Evolutionary conservation across 441 rosid species (phyloP).

Genomic region (Codiaeum variegatum): DNA sequence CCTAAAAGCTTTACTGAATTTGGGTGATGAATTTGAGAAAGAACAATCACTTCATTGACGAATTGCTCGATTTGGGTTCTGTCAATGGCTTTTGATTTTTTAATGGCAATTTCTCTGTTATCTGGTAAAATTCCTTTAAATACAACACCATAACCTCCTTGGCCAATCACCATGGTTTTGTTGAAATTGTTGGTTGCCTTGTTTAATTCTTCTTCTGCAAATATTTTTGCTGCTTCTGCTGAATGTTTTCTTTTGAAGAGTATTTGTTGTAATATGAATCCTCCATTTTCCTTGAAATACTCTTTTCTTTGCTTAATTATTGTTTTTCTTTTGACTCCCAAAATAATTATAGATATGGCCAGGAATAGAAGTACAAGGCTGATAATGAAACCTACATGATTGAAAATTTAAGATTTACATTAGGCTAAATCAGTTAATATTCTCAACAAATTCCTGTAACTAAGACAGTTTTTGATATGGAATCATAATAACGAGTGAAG

Average conservation of each 20-base stretch:
- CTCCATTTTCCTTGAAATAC: constrained; percentile 41
- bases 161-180: constrained; percentile 27
- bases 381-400: constrained; percentile 19
- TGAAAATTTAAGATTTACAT: background rate
- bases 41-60: constrained; percentile 35
- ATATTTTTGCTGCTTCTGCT: constrained; percentile 20
- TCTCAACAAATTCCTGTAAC: too few relatives aligned
- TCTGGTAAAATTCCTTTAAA: constrained; percentile 35
- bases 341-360: background rate
- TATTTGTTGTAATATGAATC: constrained; percentile 29
- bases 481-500: background rate
- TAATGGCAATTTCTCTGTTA: constrained; percentile 28
- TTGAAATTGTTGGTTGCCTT: constrained; percentile 34
- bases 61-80: constrained; percentile 30
- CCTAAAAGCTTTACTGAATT: constrained; percentile 40
- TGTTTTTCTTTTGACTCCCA: constrained; percentile 22
- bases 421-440: too few relatives aligned
- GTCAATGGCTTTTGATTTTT: constrained; percentile 30
- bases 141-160: constrained; percentile 34
- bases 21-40: constrained; percentile 38
- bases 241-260: constrained; percentile 7
- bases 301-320: constrained; percentile 27
- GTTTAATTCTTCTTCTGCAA: constrained; percentile 23
- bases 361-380: constrained; percentile 15
- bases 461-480: too few relatives aligned